Conservation (phyloP, 768 basidiomycete genomes). For the Rhizopogon vinicolor region DNA sequence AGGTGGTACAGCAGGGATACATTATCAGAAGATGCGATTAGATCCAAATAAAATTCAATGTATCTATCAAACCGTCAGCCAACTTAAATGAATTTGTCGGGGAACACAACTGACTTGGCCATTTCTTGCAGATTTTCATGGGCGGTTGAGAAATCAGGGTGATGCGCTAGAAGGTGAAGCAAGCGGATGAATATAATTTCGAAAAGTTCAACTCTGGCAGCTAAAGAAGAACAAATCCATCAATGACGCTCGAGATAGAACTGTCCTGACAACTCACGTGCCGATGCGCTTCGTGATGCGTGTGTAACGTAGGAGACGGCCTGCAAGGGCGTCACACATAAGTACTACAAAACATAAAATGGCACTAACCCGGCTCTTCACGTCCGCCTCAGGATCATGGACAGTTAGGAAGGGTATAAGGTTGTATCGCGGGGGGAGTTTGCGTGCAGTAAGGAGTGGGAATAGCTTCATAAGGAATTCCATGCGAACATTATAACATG, state of each 20-base stretch:
- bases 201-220: constrained; percentile 56
- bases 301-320: constrained; percentile 53
- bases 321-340: constrained; percentile 26
- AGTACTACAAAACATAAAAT: not conserved
- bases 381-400: constrained; percentile 86
- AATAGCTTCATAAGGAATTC: constrained; percentile 74
- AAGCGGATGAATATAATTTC: constrained; percentile 85
- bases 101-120: constrained; percentile 56
- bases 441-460: constrained; percentile 53
- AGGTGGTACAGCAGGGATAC: constrained; percentile 80
- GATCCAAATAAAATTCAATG: constrained; percentile 81
- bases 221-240: constrained; percentile 25
- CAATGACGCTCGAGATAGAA: constrained; percentile 1
- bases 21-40: constrained; percentile 75
- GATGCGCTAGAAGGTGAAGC: constrained; percentile 85
- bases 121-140: constrained; percentile 72
- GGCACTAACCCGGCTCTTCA: constrained; percentile 55
- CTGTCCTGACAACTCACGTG: constrained; percentile 28
- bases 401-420: constrained; percentile 84
- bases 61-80: constrained; percentile 50
- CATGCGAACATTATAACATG: constrained; percentile 82
- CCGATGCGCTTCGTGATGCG: constrained; percentile 40
- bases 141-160: constrained; percentile 80
- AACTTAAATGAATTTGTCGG: not conserved
- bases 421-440: constrained; percentile 71